Evolutionary conservation across 257 asterid genomes (phyloP).

Genomic region (Solanum clarkiae): DNA sequence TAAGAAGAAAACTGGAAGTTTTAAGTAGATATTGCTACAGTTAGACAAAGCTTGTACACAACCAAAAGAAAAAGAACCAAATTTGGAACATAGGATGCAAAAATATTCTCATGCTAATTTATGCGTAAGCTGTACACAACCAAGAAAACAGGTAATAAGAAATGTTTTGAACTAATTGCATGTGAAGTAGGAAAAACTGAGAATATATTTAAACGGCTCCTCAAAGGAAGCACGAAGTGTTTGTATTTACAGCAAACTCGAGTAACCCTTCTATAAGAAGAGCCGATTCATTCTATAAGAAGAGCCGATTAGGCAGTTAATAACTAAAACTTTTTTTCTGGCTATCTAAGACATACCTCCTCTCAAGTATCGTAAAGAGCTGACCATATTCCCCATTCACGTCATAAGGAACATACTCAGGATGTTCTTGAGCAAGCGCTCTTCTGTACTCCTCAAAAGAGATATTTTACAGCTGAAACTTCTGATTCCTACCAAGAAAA

Average conservation of each 20-base stretch:
- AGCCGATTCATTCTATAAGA: not conserved
- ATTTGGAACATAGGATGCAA: not conserved
- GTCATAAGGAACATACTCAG: slow-evolving; percentile 73
- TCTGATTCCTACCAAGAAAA: slow-evolving; percentile 74
- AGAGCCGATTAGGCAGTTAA: not conserved
- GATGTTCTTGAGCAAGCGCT: slow-evolving; percentile 66
- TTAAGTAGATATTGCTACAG: not conserved
- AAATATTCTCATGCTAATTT: not conserved
- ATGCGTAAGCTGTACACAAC: not conserved
- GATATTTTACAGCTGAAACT: slow-evolving; percentile 87
- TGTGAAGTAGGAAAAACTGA: not conserved
- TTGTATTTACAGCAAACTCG: not conserved
- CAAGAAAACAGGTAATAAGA: not conserved
- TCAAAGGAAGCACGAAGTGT: not conserved
- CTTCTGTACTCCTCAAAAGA: slow-evolving; percentile 60
- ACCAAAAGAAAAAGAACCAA: not conserved
- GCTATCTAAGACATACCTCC: slow-evolving; percentile 39
- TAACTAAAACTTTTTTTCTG: not conserved
- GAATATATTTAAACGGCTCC: not conserved
- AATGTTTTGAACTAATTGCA: not conserved
- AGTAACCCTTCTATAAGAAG: not conserved
- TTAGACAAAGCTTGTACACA: not conserved
- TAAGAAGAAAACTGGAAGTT: not conserved
- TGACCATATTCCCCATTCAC: slow-evolving; percentile 58
- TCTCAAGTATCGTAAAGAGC: slow-evolving; percentile 62